Conservation (phyloP, 768 basidiomycete genomes). For the Boletales sp. region DNA sequence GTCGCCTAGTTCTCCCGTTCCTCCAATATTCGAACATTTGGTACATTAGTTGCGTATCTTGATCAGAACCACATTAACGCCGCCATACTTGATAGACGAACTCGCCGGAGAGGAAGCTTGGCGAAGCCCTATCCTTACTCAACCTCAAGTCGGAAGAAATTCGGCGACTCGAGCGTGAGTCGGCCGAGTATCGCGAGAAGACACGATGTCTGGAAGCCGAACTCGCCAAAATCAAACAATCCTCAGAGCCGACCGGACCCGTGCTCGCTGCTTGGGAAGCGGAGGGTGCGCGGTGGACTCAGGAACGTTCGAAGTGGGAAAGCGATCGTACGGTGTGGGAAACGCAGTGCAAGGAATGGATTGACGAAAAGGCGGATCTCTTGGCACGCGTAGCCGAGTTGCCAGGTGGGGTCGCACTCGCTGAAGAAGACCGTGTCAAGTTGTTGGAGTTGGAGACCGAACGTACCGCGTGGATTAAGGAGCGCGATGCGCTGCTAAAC, state of each 20-base stretch:
- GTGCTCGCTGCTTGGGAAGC: constrained; percentile 21
- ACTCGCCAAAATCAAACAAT: constrained; percentile 7
- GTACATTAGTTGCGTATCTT: constrained; percentile 10
- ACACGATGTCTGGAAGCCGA: constrained; percentile 3
- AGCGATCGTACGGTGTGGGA: constrained; percentile 14
- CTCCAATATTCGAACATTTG: constrained; percentile 14
- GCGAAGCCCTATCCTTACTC: constrained; percentile 41
- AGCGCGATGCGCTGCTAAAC: constrained; percentile 8
- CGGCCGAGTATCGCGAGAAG: constrained; percentile 13
- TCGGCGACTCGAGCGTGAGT: constrained; percentile 31
- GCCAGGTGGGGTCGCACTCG: constrained; percentile 2
- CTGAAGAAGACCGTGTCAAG: constrained; percentile 11
- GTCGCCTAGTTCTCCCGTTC: constrained; percentile 22
- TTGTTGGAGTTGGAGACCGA: constrained; percentile 16
- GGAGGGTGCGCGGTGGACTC: constrained; percentile 23
- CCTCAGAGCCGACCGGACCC: constrained; percentile 11
- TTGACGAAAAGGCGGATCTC: constrained; percentile 11
- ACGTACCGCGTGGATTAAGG: constrained; percentile 16
- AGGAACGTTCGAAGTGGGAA: constrained; percentile 22
- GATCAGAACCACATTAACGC: background rate
- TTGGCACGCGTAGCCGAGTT: constrained; percentile 13
- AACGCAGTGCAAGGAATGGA: constrained; percentile 9
- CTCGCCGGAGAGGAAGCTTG: constrained; percentile 34
- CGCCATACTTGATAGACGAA: constrained; percentile 13
- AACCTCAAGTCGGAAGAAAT: constrained; percentile 54